Base-by-base conservation (phyloP, 768 basidiomycete species). In the Candolleomyces aberdarensis region DNA sequence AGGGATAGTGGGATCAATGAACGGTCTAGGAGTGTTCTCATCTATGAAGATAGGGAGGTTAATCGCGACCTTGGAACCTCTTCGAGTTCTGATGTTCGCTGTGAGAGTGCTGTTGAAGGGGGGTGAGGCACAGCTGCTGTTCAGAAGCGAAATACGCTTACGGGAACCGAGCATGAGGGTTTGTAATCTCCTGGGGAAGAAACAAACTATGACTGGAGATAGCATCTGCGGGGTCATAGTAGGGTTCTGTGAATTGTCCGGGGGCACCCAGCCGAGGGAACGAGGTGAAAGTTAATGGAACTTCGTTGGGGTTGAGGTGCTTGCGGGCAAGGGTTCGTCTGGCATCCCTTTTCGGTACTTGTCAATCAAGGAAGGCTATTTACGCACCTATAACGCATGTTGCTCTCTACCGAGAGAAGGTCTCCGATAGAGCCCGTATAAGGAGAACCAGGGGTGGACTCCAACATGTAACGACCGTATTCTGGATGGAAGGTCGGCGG, bases 391-490 rank as follows among this genome's bases (percentile, higher is more conserved):
- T 94, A 93, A 49, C 91, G 87, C 97, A 99, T 99, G 74, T 98
- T 95, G 51, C 79, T 76, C 76, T 99, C 96, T 5, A 99, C 96
- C 5, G 88, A 84, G 41, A 98, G 79, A 19, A 98, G 82, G 72
- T 96, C 94, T 26, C 82, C 80, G 44, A 98, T 85, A 15, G 85
- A 88, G 10, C 93, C 94, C 5, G 92, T 90, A 76, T 98, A 98
- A 2, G 97, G 97, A 53, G 88, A 86, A 2, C 97, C 97, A 0
- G 97, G 97, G 0, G 96, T 99, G 3, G 94, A 94, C 72, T 99
- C 97, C 56, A 99, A 83, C 97, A 99, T 99, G 78, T 92, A 98
- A 43, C 96, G 85, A 44, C 97, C 97, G 77, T 98, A 99, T 74
- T 99, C 97, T 17, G 96, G 96, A 70, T 98, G 97, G 70, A 96